These are phyloP conservation scores for Nigrospora oryzae DNA, from an alignment of 2,329 filamentous ascomycete genomes.

Conservation along the genomic window DNA sequence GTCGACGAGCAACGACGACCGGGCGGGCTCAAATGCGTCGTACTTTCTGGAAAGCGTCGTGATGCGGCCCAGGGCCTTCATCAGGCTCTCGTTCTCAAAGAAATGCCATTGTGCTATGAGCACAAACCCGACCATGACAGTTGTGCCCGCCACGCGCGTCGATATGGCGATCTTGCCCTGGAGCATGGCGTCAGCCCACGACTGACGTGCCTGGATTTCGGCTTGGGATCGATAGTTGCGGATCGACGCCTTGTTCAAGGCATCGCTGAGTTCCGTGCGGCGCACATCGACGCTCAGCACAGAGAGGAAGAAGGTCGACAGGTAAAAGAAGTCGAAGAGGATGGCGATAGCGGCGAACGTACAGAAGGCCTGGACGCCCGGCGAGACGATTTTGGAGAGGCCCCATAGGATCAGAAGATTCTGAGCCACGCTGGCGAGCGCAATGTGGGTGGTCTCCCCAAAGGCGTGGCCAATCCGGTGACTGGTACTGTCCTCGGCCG, in stretches of 20 bases:
- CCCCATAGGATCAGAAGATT: slow-evolving; percentile 59
- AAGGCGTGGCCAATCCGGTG: slow-evolving; percentile 65
- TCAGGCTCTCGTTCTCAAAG: slow-evolving; percentile 49
- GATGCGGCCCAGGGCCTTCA: slow-evolving; percentile 25
- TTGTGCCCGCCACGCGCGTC: slow-evolving; percentile 66
- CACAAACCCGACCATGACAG: slow-evolving; percentile 65
- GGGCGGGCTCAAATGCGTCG: slow-evolving; percentile 14
- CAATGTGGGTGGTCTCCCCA: slow-evolving; percentile 63
- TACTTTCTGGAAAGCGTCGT: slow-evolving; percentile 18
- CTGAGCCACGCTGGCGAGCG: slow-evolving; percentile 58
- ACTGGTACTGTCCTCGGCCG: slow-evolving; percentile 58
- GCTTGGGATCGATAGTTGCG: slow-evolving; percentile 19
- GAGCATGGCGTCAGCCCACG: slow-evolving; percentile 54
- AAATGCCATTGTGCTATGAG: slow-evolving; percentile 72
- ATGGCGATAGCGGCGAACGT: slow-evolving; percentile 68
- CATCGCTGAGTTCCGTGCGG: slow-evolving; percentile 67
- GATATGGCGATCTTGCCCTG: slow-evolving; percentile 59
- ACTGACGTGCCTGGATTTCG: slow-evolving; percentile 24
- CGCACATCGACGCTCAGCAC: slow-evolving; percentile 74
- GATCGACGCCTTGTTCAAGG: slow-evolving; percentile 49
- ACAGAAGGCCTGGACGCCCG: slow-evolving; percentile 68
- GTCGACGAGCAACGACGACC: slow-evolving; percentile 40
- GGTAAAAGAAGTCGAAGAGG: slow-evolving; percentile 68
- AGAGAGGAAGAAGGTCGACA: slow-evolving; percentile 72
- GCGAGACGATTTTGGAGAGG: slow-evolving; percentile 58